phyloP scores from a whole-genome alignment of 2,329 filamentous ascomycete species.

The Thermothelomyces thermophilus region DNA sequence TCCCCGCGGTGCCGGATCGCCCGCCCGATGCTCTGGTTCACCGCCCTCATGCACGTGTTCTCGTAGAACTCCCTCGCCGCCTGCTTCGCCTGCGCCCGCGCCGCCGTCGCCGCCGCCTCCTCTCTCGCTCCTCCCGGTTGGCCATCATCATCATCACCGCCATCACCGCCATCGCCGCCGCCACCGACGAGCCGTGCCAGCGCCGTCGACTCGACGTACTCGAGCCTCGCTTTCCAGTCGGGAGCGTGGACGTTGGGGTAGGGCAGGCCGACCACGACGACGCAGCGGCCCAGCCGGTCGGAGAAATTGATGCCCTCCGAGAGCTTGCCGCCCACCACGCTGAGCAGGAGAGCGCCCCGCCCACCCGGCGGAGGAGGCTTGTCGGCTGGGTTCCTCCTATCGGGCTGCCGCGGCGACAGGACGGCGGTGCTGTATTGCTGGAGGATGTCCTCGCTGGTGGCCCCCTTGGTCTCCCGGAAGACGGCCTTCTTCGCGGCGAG shows the following conservation, averaged over 20 bases:
- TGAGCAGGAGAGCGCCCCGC: conserved; percentile 70
- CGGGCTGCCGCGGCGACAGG: conserved; percentile 24
- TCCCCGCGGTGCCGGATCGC: conserved; percentile 84
- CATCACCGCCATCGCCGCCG: too few species aligned
- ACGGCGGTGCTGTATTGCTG: conserved; percentile 67
- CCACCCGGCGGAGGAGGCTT: neutral
- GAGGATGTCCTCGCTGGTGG: conserved; percentile 63
- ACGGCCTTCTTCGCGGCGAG: conserved; percentile 54
- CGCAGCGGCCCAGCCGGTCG: conserved; percentile 78
- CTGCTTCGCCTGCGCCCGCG: conserved; percentile 37
- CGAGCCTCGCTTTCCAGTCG: conserved; percentile 88
- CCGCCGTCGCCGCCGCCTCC: neutral
- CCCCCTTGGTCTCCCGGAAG: conserved; percentile 51
- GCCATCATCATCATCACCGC: too few species aligned
- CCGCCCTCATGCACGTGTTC: conserved; percentile 91
- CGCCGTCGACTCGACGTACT: conserved; percentile 67
- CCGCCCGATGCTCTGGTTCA: conserved; percentile 92
- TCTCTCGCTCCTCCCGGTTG: neutral
- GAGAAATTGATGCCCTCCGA: conserved; percentile 99
- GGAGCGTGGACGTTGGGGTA: conserved; percentile 86
- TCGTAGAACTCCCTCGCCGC: conserved; percentile 77
- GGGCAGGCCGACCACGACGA: conserved; percentile 85
- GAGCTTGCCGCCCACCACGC: conserved; percentile 89
- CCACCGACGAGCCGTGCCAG: conserved; percentile 31
- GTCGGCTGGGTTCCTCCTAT: neutral